These are phyloP conservation scores for Radiomyces spectabilis DNA, from an alignment of 192 early-diverging fungal genomes.

Conservation along the genomic window DNA sequence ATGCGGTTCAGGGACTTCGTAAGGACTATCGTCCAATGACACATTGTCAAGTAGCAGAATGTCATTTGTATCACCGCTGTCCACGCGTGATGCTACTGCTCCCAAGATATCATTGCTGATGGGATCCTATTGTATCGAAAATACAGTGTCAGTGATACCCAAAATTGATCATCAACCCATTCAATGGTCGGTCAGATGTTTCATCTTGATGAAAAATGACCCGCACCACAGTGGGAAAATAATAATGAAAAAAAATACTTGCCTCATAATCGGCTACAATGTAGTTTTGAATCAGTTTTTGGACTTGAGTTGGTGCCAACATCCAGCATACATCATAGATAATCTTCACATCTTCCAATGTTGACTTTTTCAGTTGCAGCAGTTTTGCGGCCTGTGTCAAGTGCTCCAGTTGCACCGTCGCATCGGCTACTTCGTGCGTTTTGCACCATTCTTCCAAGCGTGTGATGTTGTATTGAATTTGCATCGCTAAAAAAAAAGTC, in stretches of 20 bases:
- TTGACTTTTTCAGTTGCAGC: slow-evolving; percentile 86
- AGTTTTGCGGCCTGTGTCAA: slow-evolving; percentile 96
- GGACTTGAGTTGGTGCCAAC: slow-evolving; percentile 93
- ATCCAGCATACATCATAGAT: slow-evolving; percentile 99
- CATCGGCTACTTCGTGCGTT: slow-evolving; percentile 86
- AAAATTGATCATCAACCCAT: too few species aligned
- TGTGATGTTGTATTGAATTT: slow-evolving; percentile 98
- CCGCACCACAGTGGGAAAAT: too few species aligned
- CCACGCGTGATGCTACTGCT: slow-evolving; percentile 79
- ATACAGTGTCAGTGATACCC: too few species aligned
- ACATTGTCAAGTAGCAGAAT: slow-evolving; percentile 82
- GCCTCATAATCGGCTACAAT: slow-evolving; percentile 94
- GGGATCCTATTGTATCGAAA: slow-evolving; percentile 58
- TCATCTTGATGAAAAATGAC: too few species aligned
- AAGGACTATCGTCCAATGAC: slow-evolving; percentile 50
- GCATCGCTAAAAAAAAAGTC: slow-evolving; percentile 71
- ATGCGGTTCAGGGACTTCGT: slow-evolving; percentile 43
- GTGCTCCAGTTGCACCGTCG: slow-evolving; percentile 84
- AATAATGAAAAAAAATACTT: too few species aligned
- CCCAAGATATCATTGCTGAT: slow-evolving; percentile 85
- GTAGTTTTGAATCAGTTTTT: slow-evolving; percentile 94
- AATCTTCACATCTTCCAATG: slow-evolving; percentile 83
- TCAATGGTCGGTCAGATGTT: too few species aligned
- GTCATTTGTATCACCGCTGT: slow-evolving; percentile 84
- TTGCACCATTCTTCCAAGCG: slow-evolving; percentile 99